Conservation (phyloP, 2,329 filamentous ascomycete species). For the Botrytis porri region DNA sequence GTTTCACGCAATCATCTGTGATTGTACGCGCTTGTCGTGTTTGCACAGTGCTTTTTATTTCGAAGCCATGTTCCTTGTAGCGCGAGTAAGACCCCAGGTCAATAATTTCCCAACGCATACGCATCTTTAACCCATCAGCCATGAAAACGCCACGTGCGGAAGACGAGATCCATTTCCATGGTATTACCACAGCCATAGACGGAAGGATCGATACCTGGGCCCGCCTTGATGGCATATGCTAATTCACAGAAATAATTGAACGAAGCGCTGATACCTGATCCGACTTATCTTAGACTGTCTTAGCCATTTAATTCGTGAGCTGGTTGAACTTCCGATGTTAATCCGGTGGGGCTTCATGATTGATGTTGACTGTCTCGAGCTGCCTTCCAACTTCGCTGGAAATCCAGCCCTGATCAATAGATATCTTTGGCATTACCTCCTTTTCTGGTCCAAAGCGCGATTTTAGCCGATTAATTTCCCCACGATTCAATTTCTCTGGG, state of each 20-base stretch:
- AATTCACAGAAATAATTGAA: not conserved
- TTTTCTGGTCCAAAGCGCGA: not conserved
- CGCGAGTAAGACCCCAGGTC: not conserved
- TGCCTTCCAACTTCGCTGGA: not conserved
- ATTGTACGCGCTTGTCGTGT: not conserved
- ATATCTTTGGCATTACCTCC: not conserved
- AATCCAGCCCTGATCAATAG: not conserved
- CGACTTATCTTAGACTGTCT: conserved; percentile 4
- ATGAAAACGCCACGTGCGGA: conserved; percentile 7
- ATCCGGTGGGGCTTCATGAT: not conserved
- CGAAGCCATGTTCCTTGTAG: conserved; percentile 1
- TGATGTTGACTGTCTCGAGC: not conserved
- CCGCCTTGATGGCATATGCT: not conserved
- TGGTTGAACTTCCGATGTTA: not conserved
- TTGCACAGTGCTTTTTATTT: not conserved
- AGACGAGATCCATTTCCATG: not conserved
- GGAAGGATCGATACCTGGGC: conserved; percentile 4
- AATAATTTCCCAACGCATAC: not conserved
- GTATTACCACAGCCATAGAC: not conserved
- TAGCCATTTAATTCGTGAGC: not conserved
- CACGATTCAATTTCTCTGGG: not conserved
- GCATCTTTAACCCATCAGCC: not conserved
- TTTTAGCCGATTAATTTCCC: not conserved
- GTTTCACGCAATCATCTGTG: conserved; percentile 1
- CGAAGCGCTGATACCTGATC: conserved; percentile 5